Evolutionary conservation across 345 rosid genomes (phyloP).

Genomic region (Lagerstroemia speciosa): DNA sequence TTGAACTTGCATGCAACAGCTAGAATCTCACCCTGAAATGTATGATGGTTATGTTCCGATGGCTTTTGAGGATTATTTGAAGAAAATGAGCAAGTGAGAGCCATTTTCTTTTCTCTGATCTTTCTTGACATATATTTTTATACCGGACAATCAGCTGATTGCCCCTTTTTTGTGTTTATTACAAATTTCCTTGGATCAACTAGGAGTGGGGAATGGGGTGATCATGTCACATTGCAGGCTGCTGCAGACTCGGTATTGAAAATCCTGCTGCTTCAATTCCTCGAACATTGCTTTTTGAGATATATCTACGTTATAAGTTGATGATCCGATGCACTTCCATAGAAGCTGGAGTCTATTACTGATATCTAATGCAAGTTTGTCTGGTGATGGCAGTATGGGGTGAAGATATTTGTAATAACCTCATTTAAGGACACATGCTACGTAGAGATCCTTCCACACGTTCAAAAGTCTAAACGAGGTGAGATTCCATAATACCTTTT

Average conservation of each 20-base stretch:
- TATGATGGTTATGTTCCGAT: conserved; percentile 74
- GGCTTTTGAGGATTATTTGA: conserved; percentile 51
- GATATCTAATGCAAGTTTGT: neutral
- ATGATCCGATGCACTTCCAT: too few species aligned
- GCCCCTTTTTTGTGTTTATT: neutral
- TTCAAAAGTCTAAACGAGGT: conserved; percentile 63
- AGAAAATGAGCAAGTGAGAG: conserved; percentile 60
- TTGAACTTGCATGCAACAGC: conserved; percentile 24
- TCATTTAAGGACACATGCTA: conserved; percentile 91
- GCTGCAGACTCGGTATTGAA: conserved; percentile 50
- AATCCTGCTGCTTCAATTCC: neutral
- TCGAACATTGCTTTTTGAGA: too few species aligned
- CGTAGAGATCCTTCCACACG: conserved; percentile 70
- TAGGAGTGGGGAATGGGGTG: conserved; percentile 64
- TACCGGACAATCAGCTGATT: neutral
- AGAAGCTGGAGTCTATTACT: neutral
- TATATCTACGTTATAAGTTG: too few species aligned
- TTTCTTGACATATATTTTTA: neutral
- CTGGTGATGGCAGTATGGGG: conserved; percentile 57
- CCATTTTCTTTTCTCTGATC: too few species aligned
- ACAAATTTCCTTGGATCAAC: conserved; percentile 1
- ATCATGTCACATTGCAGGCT: conserved; percentile 63
- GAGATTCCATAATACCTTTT: too few species aligned
- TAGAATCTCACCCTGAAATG: conserved; percentile 33
- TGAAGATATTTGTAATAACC: conserved; percentile 75